Base-by-base conservation (phyloP, 208 protist species). In the Wallacemonas collosoma region DNA sequence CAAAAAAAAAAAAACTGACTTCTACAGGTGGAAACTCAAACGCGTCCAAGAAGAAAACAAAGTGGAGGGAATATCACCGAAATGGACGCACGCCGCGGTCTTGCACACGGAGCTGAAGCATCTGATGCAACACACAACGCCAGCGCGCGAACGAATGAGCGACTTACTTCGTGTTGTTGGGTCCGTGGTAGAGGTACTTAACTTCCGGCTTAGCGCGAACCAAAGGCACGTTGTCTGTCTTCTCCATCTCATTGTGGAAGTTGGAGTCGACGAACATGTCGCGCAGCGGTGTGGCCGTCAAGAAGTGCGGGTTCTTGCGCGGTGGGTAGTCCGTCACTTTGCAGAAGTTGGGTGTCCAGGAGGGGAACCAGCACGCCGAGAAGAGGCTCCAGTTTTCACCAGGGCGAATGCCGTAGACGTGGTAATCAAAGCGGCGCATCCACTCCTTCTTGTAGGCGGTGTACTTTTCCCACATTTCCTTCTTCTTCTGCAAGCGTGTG, bases 241-340 rank as follows among this genome's bases (percentile, higher is more conserved):
- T 83, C 40, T 80, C 78, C 51, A 85, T 79, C 48, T 91, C 77
- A 56, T 82, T 77, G 43, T 79, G 80, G 54, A 81, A 78, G 56
- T 56, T 61, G 35, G 61, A 81, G 44, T 97, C 92, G 3, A 79
- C 57, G 58, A 88, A 93, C 69, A 84, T 78, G 9, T 85, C 77
- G 11, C 83, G 80, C 45, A 97, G 79, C 15, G 92, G 92, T 15
- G 87, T 93, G 26, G 87, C 39, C 50, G 88, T 85, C 68, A 97
- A 84, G 77, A 95, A 94, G 84, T 94, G 93, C 38, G 92, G 92
- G 45, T 97, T 97, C 78, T 95, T 97, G 57, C 92, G 86, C 74
- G 80, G 69, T 9, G 92, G 89, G 74, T 94, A 97, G 78, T 97
- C 89, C 6, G 88, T 93, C 44, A 73, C 76, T 14, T 81, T 92